A percentile compares a stretch with the other conserved stretches of the same genome.
Evolutionary conservation across 1,139 yeast genomes (phyloP).

Genomic region (Zygosaccharomyces pseudobailii): DNA sequence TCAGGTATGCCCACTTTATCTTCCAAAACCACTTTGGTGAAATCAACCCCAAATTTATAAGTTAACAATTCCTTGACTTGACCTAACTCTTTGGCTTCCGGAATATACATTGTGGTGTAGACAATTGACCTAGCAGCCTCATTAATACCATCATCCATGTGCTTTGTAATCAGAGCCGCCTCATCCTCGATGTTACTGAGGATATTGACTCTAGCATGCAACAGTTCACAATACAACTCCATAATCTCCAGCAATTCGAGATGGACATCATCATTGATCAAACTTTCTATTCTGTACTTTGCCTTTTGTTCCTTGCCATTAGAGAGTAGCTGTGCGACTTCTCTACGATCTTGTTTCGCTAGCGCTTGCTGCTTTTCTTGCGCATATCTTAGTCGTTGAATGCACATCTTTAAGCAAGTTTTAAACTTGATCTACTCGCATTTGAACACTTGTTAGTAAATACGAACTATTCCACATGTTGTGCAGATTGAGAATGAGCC

Average conservation of each 20-base stretch:
- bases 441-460: conserved; percentile 5
- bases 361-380: conserved; percentile 81
- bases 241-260: conserved; percentile 75
- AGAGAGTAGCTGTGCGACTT: conserved; percentile 62
- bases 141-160: conserved; percentile 35
- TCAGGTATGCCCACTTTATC: conserved; percentile 57
- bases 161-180: conserved; percentile 24
- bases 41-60: conserved; percentile 60
- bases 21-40: conserved; percentile 58
- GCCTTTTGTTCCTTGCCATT: conserved; percentile 82
- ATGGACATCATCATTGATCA: conserved; percentile 79
- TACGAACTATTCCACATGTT: background rate
- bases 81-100: conserved; percentile 70
- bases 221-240: conserved; percentile 78
- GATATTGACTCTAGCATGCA: conserved; percentile 68
- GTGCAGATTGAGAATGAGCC: background rate
- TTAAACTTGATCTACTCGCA: conserved; percentile 45
- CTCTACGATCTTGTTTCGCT: conserved; percentile 75
- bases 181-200: conserved; percentile 36
- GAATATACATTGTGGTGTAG: conserved; percentile 57
- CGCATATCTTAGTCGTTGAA: conserved; percentile 69
- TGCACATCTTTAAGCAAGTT: conserved; percentile 73
- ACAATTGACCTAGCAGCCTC: conserved; percentile 74
- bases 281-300: conserved; percentile 75
- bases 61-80: conserved; percentile 59